Base-by-base conservation (phyloP, 2,329 filamentous ascomycete genomes). In the Hymenoscyphus fructigenus region DNA sequence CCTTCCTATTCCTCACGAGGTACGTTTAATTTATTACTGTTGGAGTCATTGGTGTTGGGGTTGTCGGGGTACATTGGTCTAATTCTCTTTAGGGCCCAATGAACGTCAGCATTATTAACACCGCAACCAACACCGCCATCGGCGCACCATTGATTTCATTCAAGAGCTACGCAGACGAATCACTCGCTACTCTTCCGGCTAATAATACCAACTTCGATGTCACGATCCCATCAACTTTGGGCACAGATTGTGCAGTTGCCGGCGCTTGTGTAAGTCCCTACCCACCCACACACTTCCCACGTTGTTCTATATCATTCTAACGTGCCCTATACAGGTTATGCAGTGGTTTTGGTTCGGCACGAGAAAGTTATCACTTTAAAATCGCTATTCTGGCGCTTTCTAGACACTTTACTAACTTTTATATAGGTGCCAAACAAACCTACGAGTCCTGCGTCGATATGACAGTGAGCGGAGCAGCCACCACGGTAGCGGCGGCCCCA, bases 361-460 rank as follows among this genome's bases (percentile, higher is more conserved):
- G 5, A 71, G 20, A 14, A 26, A 20, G 12, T 20, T 7, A 3
- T 20, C 3, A 1, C 15, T 20, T n/a, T 7, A 32, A 5, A 32
- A 6, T 32, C 5, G 5, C 17, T 17, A 2, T 14, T 36, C 14
- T 10, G 2, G 10, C 3, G 34, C 15, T 12, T n/a, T n/a, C n/a
- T 20, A 9, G 15, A 44, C 17, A 20, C 41, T 44, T 44, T 5
- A 17, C 38, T 44, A 17, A 44, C 38, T 44, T 2, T 5, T 32
- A 14, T 14, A 14, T 44, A 44, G 41, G 67, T 38, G 78, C 82
- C 55, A 73, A 80, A 68, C 83, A 85, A 78, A 84, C 83, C 15
- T 85, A 85, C 73, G 81, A 84, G 75, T 77, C 78, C 63, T 85
- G 83, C 72, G 76, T 85, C 63, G 83, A 85, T 71, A 84, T 85